Evolutionary conservation across 768 basidiomycete genomes (phyloP).

Genomic region (Boletus insuetus): DNA sequence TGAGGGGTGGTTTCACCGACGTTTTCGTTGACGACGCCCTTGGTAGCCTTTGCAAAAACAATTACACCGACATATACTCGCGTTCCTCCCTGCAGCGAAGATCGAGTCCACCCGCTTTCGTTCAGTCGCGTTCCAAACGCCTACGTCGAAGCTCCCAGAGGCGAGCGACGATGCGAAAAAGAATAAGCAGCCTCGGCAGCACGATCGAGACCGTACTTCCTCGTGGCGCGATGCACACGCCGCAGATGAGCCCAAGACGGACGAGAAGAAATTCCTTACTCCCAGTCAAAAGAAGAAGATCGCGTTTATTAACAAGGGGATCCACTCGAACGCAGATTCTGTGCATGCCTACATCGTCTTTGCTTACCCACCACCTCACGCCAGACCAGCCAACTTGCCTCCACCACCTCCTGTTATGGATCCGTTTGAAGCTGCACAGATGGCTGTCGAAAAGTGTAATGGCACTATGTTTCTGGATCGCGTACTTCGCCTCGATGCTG

Average conservation of each 20-base stretch:
- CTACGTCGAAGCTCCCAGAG: conserved; percentile 62
- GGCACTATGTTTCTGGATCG: conserved; percentile 73
- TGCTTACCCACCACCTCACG: conserved; percentile 55
- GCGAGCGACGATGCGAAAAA: conserved; percentile 31
- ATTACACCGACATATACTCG: conserved; percentile 72
- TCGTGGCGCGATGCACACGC: conserved; percentile 52
- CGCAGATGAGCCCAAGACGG: conserved; percentile 41
- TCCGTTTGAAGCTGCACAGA: conserved; percentile 66
- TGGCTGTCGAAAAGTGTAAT: conserved; percentile 60
- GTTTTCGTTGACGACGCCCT: not conserved
- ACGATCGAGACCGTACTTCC: conserved; percentile 57
- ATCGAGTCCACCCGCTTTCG: conserved; percentile 94
- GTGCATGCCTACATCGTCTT: conserved; percentile 93
- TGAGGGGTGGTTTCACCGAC: conserved; percentile 2
- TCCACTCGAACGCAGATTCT: conserved; percentile 73
- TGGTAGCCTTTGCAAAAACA: conserved; percentile 70
- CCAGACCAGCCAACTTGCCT: conserved; percentile 49
- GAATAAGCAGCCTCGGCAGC: conserved; percentile 38
- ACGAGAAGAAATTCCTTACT: conserved; percentile 69
- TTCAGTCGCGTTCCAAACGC: conserved; percentile 84
- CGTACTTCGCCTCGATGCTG: conserved; percentile 75
- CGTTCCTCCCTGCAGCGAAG: conserved; percentile 69
- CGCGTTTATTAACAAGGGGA: conserved; percentile 90
- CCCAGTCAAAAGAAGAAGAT: conserved; percentile 89
- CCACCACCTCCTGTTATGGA: conserved; percentile 50